These are phyloP conservation scores for Periglandula ipomoeae DNA, from an alignment of 2,329 filamentous ascomycete species.

Conservation along the genomic window DNA sequence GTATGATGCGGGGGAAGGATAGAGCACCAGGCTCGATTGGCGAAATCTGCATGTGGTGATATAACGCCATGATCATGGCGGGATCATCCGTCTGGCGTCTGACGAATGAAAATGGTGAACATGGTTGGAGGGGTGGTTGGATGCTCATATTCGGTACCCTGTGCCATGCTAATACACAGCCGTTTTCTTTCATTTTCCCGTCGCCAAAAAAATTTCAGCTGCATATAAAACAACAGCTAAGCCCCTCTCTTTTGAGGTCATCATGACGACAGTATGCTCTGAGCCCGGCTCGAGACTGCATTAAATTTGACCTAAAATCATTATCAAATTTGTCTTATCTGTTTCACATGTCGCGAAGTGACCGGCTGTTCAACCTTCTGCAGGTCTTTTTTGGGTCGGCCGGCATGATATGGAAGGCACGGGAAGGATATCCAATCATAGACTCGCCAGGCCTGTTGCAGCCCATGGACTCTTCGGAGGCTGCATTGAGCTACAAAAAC, in stretches of 20 bases:
- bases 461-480: background rate
- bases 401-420: slow-evolving; percentile 7
- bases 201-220: background rate
- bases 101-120: background rate
- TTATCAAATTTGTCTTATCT: background rate
- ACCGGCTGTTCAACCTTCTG: slow-evolving; percentile 1
- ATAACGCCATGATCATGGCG: no score
- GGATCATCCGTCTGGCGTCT: no score
- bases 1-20: no score
- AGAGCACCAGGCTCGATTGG: no score
- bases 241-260: background rate
- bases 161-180: background rate
- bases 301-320: background rate
- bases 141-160: background rate
- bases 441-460: background rate
- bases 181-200: no score
- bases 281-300: background rate
- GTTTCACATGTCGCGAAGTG: background rate
- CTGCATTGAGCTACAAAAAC: background rate
- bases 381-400: slow-evolving; percentile 2
- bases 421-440: slow-evolving; percentile 5
- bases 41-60: no score
- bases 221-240: background rate
- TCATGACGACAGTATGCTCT: background rate
- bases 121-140: background rate